Evolutionary conservation across 306 rosid genomes (phyloP).

Genomic region (Cicer yamashitae): DNA sequence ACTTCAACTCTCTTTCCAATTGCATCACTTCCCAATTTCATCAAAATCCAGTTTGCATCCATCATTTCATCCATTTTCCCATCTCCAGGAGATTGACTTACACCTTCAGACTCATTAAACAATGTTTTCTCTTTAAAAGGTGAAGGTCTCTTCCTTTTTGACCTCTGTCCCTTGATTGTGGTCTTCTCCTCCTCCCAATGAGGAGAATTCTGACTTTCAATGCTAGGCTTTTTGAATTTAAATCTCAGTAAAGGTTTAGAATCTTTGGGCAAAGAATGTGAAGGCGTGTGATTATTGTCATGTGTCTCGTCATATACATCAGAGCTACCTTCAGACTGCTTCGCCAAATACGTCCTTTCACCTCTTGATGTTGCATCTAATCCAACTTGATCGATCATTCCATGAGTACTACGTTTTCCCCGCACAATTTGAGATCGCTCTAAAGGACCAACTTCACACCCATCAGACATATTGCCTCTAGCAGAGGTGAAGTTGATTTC

Average conservation of each 20-base stretch:
- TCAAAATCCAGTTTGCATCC: conserved; percentile 96
- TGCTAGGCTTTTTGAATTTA: conserved; percentile 78
- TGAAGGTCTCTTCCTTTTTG: conserved; percentile 92
- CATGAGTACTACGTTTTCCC: conserved; percentile 58
- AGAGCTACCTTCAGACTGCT: conserved; percentile 66
- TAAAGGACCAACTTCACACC: conserved; percentile 48
- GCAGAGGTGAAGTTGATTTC: conserved; percentile 52
- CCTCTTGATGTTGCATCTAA: conserved; percentile 52
- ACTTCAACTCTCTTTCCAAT: conserved; percentile 98
- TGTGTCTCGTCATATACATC: conserved; percentile 53
- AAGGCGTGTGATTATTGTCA: conserved; percentile 58
- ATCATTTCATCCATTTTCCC: conserved; percentile 78
- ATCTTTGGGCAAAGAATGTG: conserved; percentile 74
- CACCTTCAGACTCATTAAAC: conserved; percentile 58
- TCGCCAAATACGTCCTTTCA: conserved; percentile 55
- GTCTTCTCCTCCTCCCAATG: conserved; percentile 78
- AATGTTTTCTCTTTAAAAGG: conserved; percentile 67
- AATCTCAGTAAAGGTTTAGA: conserved; percentile 76
- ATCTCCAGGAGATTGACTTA: conserved; percentile 58
- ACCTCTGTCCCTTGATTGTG: conserved; percentile 88
- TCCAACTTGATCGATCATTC: conserved; percentile 49
- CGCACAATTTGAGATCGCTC: conserved; percentile 48
- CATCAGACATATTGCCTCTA: conserved; percentile 61
- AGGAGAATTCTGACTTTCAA: conserved; percentile 69
- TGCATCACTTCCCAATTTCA: conserved; percentile 94